Evolutionary conservation across 1,284 basidiomycete genomes (phyloP), one percentile per base, ranked within the genome.

Genomic region (Peniophora sp.): DNA sequence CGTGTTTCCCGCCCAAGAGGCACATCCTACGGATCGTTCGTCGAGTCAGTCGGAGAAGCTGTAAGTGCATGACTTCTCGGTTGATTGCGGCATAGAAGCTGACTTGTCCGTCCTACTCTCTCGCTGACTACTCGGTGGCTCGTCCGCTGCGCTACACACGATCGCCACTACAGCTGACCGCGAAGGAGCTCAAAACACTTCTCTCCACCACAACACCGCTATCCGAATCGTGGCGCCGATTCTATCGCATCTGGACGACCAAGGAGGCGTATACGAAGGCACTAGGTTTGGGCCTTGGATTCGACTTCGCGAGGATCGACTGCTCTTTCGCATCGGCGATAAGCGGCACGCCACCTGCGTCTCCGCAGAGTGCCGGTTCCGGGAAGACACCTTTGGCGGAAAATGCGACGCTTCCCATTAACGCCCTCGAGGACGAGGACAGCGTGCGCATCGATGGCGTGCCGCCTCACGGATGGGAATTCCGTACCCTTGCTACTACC

Each of bases 261-360:
- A 92, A 92, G 66, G 89, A 92, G 63, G 87, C 90, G 2, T 92
- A 89, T 62, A 88, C 87, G 2, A 92, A 92, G 66, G 87, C 89
- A 3, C 72, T 90, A 23, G 89, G 89, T 1, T 63, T 86, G 34
- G 89, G 89, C 0, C 74, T 91, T n/a, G 85, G 86, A 1, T 90
- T 90, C 59, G 83, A 90, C 58, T 88, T 90, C 65, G 70, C 70
- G 38, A 75, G 87, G 27, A 77, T 90, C 54, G 79, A 89, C 60
- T 87, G 83, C 60, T 75, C 87, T 59, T 68, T 81, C 38, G 8
- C 39, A 8, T 41, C 39, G 39, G 20, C 39, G 16, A 16, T 41
- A 16, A 22, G 27, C 27, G 27, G 27, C 27, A 32, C 27, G 27
- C 27, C 27, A 6, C 27, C 27, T 12, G 27, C 27, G 27, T 32